These are phyloP conservation scores for Colletotrichum lentis DNA, from an alignment of 2,329 filamentous ascomycete genomes.

Conservation along the genomic window DNA sequence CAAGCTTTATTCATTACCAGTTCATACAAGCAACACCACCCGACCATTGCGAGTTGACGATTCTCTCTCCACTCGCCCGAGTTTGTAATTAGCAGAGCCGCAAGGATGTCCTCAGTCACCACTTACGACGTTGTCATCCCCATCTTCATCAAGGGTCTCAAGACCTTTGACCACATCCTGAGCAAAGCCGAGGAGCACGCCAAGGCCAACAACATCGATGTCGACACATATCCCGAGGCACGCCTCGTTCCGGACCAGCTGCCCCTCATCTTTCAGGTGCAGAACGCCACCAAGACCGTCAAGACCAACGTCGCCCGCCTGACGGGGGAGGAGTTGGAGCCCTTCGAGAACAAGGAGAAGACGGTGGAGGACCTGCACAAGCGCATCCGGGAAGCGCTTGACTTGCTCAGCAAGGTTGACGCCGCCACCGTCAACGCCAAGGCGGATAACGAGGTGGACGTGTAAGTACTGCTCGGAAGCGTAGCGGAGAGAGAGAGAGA, in stretches of 20 bases:
- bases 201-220: constrained; percentile 41
- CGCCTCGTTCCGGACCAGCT: constrained; percentile 48
- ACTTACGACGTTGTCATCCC: constrained; percentile 45
- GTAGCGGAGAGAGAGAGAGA: too few relatives aligned
- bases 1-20: not conserved
- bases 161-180: constrained; percentile 44
- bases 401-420: constrained; percentile 44
- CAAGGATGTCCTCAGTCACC: constrained; percentile 43
- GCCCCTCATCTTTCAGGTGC: constrained; percentile 49
- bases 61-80: not conserved
- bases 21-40: not conserved
- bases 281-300: constrained; percentile 44
- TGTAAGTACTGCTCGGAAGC: constrained; percentile 39
- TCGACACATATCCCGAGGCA: constrained; percentile 41
- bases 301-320: constrained; percentile 44
- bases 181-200: constrained; percentile 44
- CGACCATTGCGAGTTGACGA: not conserved
- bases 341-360: constrained; percentile 44
- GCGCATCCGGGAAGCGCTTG: constrained; percentile 44
- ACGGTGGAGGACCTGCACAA: constrained; percentile 46
- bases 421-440: constrained; percentile 42
- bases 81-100: not conserved
- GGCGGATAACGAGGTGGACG: constrained; percentile 40
- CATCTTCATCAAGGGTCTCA: constrained; percentile 42
- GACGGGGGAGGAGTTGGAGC: constrained; percentile 40